Conservation (phyloP, 306 rosid genomes). For the cucumber (Cucumis sativus) region DNA sequence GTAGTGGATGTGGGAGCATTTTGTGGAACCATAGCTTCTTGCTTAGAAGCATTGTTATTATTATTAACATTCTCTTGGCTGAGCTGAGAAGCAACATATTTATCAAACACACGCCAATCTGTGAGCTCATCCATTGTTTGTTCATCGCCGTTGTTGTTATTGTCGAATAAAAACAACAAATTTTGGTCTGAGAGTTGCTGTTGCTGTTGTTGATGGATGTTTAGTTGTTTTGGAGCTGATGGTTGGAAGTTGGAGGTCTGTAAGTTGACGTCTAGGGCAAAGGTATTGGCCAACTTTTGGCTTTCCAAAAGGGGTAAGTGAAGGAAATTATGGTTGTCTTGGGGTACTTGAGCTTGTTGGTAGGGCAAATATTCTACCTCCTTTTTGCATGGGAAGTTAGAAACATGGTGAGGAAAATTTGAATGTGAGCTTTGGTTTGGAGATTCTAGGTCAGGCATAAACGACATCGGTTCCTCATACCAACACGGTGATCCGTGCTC, state of each 20-base stretch:
- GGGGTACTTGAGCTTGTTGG: conserved; percentile 22
- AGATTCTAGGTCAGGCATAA: conserved; percentile 66
- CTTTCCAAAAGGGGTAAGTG: conserved; percentile 52
- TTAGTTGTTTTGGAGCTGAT: neutral
- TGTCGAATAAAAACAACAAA: conserved; percentile 18
- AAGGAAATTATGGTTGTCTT: conserved; percentile 26
- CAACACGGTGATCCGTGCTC: conserved; percentile 74
- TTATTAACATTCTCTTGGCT: conserved; percentile 38
- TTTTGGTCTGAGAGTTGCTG: conserved; percentile 20
- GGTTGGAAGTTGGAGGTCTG: neutral
- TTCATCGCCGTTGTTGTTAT: conserved; percentile 9
- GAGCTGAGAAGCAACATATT: conserved; percentile 90
- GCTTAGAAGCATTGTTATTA: conserved; percentile 28
- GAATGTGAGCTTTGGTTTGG: conserved; percentile 44
- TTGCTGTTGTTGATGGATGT: neutral
- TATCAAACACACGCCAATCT: conserved; percentile 89
- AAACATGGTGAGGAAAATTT: conserved; percentile 25
- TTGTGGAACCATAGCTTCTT: conserved; percentile 30
- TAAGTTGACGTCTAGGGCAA: conserved; percentile 20
- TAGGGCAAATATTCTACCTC: conserved; percentile 36
- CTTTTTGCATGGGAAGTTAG: conserved; percentile 46
- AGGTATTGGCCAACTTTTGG: conserved; percentile 29
- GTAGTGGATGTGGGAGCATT: conserved; percentile 40
- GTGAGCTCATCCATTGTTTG: conserved; percentile 35
- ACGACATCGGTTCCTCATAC: conserved; percentile 72